These are phyloP conservation scores for Fragaria nilgerrensis DNA, from an alignment of 306 rosid species.

Conservation along the genomic window DNA sequence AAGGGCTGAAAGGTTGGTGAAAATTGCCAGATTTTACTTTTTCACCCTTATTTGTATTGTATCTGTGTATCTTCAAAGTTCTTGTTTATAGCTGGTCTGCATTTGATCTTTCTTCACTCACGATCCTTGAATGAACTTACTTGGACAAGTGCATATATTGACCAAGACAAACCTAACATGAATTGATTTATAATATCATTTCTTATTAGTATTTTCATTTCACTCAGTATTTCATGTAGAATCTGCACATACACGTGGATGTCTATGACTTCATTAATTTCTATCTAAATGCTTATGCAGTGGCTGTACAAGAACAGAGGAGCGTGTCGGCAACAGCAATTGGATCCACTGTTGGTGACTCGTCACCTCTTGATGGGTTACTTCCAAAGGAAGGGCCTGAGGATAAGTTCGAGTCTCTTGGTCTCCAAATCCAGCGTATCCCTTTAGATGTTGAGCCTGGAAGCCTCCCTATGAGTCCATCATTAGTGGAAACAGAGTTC, in stretches of 20 bases:
- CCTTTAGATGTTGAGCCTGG: constrained; percentile 62
- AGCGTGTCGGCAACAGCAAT: constrained; percentile 78
- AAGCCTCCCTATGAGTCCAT: constrained; percentile 48
- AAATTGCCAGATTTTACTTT: not conserved
- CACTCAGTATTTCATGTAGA: too few relatives aligned
- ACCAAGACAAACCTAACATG: too few relatives aligned
- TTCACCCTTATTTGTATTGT: not conserved
- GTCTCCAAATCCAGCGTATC: constrained; percentile 82
- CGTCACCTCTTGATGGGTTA: constrained; percentile 71
- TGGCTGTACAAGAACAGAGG: constrained; percentile 91
- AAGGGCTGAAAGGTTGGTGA: constrained; percentile 79
- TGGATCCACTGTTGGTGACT: constrained; percentile 82
- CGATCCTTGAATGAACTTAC: not conserved
- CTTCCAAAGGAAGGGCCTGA: constrained; percentile 64
- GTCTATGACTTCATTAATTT: not conserved
- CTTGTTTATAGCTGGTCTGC: not conserved
- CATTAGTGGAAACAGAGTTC: constrained; percentile 60
- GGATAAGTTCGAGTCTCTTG: constrained; percentile 80
- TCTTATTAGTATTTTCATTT: too few relatives aligned
- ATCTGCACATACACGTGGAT: not conserved
- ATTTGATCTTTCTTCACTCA: not conserved
- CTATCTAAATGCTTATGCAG: constrained; percentile 35
- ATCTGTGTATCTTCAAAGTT: not conserved
- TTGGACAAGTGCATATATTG: not conserved
- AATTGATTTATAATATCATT: too few relatives aligned